Evolutionary conservation across 1,284 basidiomycete genomes (phyloP).

Genomic region (Sporisorium iseilematis-ciliati): DNA sequence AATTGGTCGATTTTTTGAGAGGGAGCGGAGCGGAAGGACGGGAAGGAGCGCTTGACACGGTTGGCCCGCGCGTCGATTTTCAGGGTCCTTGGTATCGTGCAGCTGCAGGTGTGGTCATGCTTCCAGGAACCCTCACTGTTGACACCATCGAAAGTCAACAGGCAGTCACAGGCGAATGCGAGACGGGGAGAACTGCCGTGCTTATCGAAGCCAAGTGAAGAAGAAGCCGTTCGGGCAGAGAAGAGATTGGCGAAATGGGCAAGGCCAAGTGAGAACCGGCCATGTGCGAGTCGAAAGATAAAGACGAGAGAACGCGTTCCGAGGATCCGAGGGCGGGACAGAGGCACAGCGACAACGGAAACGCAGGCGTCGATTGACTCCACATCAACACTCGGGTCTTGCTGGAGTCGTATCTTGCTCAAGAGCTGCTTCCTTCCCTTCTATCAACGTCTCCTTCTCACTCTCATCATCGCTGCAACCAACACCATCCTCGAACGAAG

Average conservation of each 20-base stretch:
- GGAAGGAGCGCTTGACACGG: no score
- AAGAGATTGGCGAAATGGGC: no score
- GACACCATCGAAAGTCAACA: background rate
- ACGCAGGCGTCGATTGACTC: background rate
- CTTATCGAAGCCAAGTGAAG: background rate
- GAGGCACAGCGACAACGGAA: background rate
- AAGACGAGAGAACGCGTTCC: slow-evolving; percentile 24
- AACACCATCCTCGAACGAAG: background rate
- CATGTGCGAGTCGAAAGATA: slow-evolving; percentile 18
- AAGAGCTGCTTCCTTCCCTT: background rate
- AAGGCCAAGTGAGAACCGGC: background rate
- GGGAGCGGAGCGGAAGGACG: background rate
- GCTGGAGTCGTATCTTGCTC: background rate
- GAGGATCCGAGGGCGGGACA: slow-evolving; percentile 25
- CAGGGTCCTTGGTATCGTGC: slow-evolving; percentile 8
- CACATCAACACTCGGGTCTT: slow-evolving; percentile 21
- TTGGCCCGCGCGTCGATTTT: slow-evolving; percentile 12
- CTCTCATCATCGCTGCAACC: background rate
- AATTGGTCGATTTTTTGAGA: background rate
- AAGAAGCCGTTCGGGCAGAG: no score
- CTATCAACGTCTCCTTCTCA: background rate
- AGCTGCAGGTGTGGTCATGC: slow-evolving; percentile 3
- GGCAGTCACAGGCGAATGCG: background rate
- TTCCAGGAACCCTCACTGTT: background rate
- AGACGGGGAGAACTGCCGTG: background rate